These are phyloP conservation scores for Hirschioporus abietinus DNA, from an alignment of 768 basidiomycete genomes.

Conservation along the genomic window DNA sequence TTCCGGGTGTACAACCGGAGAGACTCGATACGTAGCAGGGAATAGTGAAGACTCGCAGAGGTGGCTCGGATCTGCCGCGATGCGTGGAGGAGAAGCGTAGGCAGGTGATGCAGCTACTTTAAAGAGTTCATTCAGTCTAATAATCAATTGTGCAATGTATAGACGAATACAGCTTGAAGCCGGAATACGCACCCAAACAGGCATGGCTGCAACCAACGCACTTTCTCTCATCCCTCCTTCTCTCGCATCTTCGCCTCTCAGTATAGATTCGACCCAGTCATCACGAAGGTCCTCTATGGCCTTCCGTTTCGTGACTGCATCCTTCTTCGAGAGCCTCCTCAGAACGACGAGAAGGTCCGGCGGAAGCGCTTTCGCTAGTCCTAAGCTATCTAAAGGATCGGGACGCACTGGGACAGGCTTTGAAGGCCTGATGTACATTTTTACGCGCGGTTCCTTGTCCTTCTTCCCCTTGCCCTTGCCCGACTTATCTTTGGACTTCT, in stretches of 20 bases:
- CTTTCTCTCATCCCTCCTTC: constrained; percentile 35
- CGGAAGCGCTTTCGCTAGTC: constrained; percentile 67
- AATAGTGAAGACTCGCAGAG: constrained; percentile 55
- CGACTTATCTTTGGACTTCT: constrained; percentile 47
- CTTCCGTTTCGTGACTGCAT: constrained; percentile 73
- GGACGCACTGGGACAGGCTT: constrained; percentile 69
- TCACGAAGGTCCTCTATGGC: constrained; percentile 80
- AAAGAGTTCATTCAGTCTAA: background rate
- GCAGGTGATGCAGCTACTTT: constrained; percentile 76
- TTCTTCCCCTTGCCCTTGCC: constrained; percentile 45
- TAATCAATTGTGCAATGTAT: background rate
- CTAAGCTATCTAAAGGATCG: constrained; percentile 84
- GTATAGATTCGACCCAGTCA: constrained; percentile 54
- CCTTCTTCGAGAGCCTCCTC: constrained; percentile 83
- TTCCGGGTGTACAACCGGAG: constrained; percentile 44
- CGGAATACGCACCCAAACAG: constrained; percentile 77
- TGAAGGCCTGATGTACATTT: constrained; percentile 81
- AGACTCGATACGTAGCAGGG: constrained; percentile 53
- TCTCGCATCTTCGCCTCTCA: constrained; percentile 33
- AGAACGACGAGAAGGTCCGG: constrained; percentile 81
- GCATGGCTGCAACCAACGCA: constrained; percentile 56
- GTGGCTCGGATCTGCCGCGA: constrained; percentile 67
- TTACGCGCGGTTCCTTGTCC: constrained; percentile 69
- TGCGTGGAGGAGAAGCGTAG: constrained; percentile 74
- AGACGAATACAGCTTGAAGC: background rate